These are phyloP conservation scores for Calonectria hawksworthii DNA, from an alignment of 2,329 filamentous ascomycete species.

Conservation along the genomic window DNA sequence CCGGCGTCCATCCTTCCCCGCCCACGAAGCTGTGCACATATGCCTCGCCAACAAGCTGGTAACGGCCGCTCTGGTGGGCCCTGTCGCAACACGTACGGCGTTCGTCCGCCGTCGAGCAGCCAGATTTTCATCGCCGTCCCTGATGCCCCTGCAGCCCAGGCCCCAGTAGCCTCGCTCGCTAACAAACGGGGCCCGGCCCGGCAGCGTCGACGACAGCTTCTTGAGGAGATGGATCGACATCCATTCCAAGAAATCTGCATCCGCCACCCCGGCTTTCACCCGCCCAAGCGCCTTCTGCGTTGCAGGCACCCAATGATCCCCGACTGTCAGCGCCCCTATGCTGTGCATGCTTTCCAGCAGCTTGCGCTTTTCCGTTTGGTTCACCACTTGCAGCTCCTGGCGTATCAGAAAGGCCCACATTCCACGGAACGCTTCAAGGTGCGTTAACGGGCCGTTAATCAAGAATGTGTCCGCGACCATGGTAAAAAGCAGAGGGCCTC, in stretches of 20 bases:
- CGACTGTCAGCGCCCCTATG: not conserved
- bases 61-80: not conserved
- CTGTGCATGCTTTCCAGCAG: not conserved
- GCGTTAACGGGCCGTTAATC: constrained; percentile 15
- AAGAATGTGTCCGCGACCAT: constrained; percentile 7
- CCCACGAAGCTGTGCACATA: constrained; percentile 20
- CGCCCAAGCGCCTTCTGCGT: not conserved
- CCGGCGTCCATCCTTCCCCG: constrained; percentile 22
- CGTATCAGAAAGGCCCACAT: constrained; percentile 13
- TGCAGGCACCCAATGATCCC: constrained; percentile 8
- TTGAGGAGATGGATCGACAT: not conserved
- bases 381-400: constrained; percentile 1
- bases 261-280: not conserved
- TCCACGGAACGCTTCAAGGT: constrained; percentile 6
- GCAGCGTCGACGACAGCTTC: not conserved
- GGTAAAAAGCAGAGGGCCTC: constrained; percentile 19
- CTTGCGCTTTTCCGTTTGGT: not conserved
- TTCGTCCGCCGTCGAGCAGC: constrained; percentile 20
- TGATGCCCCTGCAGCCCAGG: not conserved
- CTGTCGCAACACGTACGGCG: constrained; percentile 15
- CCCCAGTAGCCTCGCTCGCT: constrained; percentile 9
- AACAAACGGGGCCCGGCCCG: constrained; percentile 16
- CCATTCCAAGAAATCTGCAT: not conserved
- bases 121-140: constrained; percentile 6
- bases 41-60: constrained; percentile 16